Evolutionary conservation across 2,329 filamentous ascomycete genomes (phyloP).

Genomic region (Dactylella cylindrospora): DNA sequence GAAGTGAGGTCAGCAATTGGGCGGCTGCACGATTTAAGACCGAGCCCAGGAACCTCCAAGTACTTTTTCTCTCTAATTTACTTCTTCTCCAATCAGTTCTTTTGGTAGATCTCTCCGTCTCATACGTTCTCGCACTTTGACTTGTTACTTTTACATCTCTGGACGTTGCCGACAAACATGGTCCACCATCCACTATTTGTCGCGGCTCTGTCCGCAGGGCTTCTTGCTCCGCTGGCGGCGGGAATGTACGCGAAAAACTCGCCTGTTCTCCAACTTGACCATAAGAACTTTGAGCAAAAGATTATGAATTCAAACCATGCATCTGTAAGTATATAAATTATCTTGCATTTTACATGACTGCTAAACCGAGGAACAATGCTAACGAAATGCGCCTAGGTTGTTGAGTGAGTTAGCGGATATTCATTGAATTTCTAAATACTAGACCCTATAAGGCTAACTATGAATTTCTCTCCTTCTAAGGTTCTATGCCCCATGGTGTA

Average conservation of each 20-base stretch:
- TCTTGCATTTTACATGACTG: neutral
- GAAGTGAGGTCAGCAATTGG: conserved; percentile 8
- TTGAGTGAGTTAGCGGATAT: conserved; percentile 55
- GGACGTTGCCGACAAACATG: conserved; percentile 54
- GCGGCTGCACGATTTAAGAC: conserved; percentile 33
- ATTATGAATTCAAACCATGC: conserved; percentile 90
- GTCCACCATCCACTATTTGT: conserved; percentile 55
- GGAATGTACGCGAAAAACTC: conserved; percentile 83
- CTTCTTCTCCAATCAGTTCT: neutral
- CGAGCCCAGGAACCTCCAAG: conserved; percentile 9
- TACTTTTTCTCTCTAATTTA: conserved; percentile 3
- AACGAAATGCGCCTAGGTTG: conserved; percentile 52
- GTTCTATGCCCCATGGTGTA: conserved; percentile 49
- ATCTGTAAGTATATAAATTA: conserved; percentile 63
- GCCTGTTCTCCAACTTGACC: conserved; percentile 78
- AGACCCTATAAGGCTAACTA: conserved; percentile 24
- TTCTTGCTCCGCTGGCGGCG: conserved; percentile 67
- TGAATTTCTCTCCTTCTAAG: conserved; percentile 17
- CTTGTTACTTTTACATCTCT: neutral
- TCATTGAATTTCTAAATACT: neutral
- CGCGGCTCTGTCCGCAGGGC: conserved; percentile 61
- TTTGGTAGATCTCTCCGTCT: conserved; percentile 2
- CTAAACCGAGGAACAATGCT: conserved; percentile 15
- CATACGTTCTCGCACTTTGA: neutral
- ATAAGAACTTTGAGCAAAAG: conserved; percentile 75